Evolutionary conservation across 495 filamentous ascomycete genomes (phyloP), one percentile per base, ranked within the genome.

Genomic region (Talaromyces nanjingensis): DNA sequence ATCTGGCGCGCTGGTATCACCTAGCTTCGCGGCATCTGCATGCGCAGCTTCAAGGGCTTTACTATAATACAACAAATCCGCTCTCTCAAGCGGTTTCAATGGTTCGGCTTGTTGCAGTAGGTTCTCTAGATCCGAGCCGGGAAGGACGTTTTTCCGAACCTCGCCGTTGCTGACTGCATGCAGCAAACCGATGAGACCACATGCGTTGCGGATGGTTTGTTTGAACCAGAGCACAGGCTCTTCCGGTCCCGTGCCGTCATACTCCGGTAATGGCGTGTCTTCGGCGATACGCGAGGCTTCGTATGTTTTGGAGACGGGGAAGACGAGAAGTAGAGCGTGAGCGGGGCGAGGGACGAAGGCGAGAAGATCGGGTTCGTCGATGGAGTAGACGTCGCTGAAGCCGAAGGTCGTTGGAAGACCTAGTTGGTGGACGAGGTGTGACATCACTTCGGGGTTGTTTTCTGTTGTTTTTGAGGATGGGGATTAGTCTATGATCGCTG

Each of bases 171-270:
- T 69, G 4, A 89, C 79, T 62, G 86, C 85, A 76, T 96, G 92
- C 24, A 96, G 74, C 3, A 96, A 76, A 0, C 88, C 92, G 74
- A 94, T 92, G 56, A 91, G 81, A 1, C 92, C 93, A 75, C 93
- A 97, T 2, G 91, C 88, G 73, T 96, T 86, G 57, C 86, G 81
- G 72, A 97, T 97, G 0, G 91, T 96, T 68, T 97, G 92, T 69
- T 89, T 88, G 78, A 91, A 96, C 92, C 92, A 96, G 59, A 92
- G 81, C 3, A 90, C 87, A 0, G 87, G 88, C 62, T 88, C 85
- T 0, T 64, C 6, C 58, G 81, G 72, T 1, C 84, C 85, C 20
- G 65, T 71, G 62, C 82, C 81, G 0, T 70, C 70, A 72, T 87
- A 87, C 45, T 81, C 79, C 14, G 75, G 67, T 33, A 83, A 75